Evolutionary conservation across 495 filamentous ascomycete species (phyloP).

Genomic region (Penicillium samsonianum): DNA sequence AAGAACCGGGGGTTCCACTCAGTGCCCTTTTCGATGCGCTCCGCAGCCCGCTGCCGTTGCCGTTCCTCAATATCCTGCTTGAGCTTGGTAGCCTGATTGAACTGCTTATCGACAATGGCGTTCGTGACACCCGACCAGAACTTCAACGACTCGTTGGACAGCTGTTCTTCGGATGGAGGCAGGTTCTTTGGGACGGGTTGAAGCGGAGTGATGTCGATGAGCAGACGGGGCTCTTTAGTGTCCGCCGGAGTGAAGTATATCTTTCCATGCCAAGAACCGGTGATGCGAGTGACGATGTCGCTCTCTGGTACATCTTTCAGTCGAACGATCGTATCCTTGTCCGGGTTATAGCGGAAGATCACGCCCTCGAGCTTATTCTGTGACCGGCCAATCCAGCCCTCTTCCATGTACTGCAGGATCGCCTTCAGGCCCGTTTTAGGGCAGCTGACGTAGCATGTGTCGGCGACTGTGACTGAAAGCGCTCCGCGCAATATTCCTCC

Average conservation of each 20-base stretch:
- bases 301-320: slow-evolving; percentile 84
- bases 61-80: slow-evolving; percentile 92
- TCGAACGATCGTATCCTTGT: slow-evolving; percentile 71
- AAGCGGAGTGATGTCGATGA: slow-evolving; percentile 85
- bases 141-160: slow-evolving; percentile 85
- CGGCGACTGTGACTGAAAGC: slow-evolving; percentile 82
- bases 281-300: slow-evolving; percentile 79
- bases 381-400: slow-evolving; percentile 89
- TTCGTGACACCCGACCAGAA: slow-evolving; percentile 87
- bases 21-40: slow-evolving; percentile 63
- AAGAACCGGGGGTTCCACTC: slow-evolving; percentile 93
- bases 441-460: slow-evolving; percentile 84
- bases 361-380: slow-evolving; percentile 92
- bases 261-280: slow-evolving; percentile 79
- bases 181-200: slow-evolving; percentile 72
- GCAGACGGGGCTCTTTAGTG: slow-evolving; percentile 63
- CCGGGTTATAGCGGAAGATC: slow-evolving; percentile 82
- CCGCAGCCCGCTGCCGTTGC: slow-evolving; percentile 80
- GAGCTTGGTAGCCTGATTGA: slow-evolving; percentile 74
- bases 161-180: slow-evolving; percentile 72
- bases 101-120: slow-evolving; percentile 85
- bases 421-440: slow-evolving; percentile 83
- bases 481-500: slow-evolving; percentile 83
- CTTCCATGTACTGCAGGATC: slow-evolving; percentile 89
- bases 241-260: slow-evolving; percentile 64